Base-by-base conservation (phyloP, 768 basidiomycete species). In the Lactarius vividus region DNA sequence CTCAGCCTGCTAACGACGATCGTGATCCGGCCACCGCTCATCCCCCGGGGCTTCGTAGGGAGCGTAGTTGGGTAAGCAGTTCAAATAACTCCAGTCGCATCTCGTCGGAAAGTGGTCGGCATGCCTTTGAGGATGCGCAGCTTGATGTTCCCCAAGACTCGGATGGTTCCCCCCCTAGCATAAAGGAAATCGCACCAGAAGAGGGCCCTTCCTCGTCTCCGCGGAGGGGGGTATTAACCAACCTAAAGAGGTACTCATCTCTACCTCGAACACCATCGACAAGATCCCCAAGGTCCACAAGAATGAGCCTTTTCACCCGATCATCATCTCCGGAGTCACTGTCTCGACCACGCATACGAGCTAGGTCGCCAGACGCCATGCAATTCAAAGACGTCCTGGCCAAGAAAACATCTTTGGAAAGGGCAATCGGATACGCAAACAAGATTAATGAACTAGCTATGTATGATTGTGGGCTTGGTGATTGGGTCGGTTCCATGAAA, bases 371-470 rank as follows among this genome's bases (percentile, higher is more conserved):
- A 3, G 77, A 85, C 53, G 88, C 90, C 15, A 84, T 95, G 86
- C 81, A 82, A 69, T 90, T 83, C 71, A 78, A 81, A 53, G 91
- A 96, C 72, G 80, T 95, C 4, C 71, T 80, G 35, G 72, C 76
- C 16, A 81, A 82, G 74, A 83, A 79, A 68, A 86, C 81, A 33
- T 71, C 88, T 2, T 66, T 84, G 4, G 93, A 94, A 71, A 82
- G 93, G 57, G 90, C 88, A 65, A 73, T 77, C 28, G 84, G 86
- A 42, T 96, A 95, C 71, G 88, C 89, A 29, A 78, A 80, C 70
- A 95, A 94, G 78, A 91, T 95, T 69, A 92, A 92, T 72, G 91
- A 94, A 73, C 75, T 96, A 23, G 85, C 85, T 62, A 78, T 81
- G 66, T 86, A 85, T 72, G 89, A 93, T 71, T 89, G 88, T 70